These are phyloP conservation scores for Aquilaria agallochum DNA, from an alignment of 441 rosid species.

Conservation along the genomic window DNA sequence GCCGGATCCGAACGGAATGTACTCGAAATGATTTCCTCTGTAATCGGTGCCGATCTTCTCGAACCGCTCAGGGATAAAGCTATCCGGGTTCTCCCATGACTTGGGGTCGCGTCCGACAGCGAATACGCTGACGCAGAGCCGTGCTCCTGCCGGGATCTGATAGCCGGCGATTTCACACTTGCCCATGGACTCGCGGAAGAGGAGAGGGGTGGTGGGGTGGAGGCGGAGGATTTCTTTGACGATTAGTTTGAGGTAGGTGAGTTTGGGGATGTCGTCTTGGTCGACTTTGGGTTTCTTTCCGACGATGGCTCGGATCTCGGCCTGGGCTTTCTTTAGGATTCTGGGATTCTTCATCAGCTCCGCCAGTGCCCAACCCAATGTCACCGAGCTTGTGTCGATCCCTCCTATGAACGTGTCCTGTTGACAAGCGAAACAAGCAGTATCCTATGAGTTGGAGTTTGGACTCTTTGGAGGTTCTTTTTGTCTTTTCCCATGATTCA, in stretches of 20 bases:
- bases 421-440: neutral
- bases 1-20: slow-evolving; percentile 14
- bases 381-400: neutral
- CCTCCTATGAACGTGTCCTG: slow-evolving; percentile 6
- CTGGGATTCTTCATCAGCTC: slow-evolving; percentile 15
- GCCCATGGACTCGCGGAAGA: slow-evolving; percentile 1
- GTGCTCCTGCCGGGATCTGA: slow-evolving; percentile 7
- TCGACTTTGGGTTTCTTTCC: slow-evolving; percentile 11
- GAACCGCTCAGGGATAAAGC: slow-evolving; percentile 14
- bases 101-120: slow-evolving; percentile 12
- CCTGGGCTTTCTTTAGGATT: slow-evolving; percentile 11
- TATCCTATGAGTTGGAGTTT: too few relatives aligned
- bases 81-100: slow-evolving; percentile 7
- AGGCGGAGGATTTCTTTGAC: slow-evolving; percentile 16
- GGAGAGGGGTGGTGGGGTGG: slow-evolving; percentile 15
- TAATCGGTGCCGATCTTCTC: slow-evolving; percentile 4
- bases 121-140: slow-evolving; percentile 4
- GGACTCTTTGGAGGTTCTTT: too few relatives aligned
- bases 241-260: slow-evolving; percentile 9
- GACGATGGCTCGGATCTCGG: slow-evolving; percentile 2
- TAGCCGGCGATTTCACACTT: slow-evolving; percentile 9
- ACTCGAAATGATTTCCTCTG: slow-evolving; percentile 7
- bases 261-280: neutral
- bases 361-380: slow-evolving; percentile 11
- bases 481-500: too few relatives aligned